Evolutionary conservation across 1,284 basidiomycete genomes (phyloP).

Genomic region (Boletus holoroseus): DNA sequence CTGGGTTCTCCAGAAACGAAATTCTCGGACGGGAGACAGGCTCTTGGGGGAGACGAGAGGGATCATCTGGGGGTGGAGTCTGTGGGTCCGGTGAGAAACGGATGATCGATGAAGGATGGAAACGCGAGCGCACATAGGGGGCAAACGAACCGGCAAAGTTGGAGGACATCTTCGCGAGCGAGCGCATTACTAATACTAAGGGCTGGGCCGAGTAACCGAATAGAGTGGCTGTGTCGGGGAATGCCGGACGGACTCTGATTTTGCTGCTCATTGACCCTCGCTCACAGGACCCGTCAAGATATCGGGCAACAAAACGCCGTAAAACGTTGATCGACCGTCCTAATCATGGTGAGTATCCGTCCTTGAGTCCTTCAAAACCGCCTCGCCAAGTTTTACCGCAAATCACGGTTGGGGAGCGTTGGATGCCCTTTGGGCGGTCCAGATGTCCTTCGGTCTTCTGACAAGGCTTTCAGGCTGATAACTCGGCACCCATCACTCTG

Average conservation of each 20-base stretch:
- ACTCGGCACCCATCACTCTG: constrained; percentile 88
- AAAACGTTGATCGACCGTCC: constrained; percentile 14
- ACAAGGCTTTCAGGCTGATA: constrained; percentile 58
- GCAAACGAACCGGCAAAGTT: constrained; percentile 15
- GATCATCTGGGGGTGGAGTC: constrained; percentile 59
- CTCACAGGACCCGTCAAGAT: constrained; percentile 20
- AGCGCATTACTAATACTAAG: not conserved
- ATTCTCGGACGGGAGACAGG: constrained; percentile 36
- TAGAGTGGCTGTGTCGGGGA: constrained; percentile 27
- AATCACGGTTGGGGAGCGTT: constrained; percentile 10
- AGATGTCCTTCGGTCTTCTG: constrained; percentile 22
- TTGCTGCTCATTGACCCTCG: constrained; percentile 1
- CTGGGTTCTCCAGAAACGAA: constrained; percentile 52
- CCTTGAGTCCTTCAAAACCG: not conserved
- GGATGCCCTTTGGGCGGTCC: constrained; percentile 20
- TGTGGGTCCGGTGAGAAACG: constrained; percentile 24
- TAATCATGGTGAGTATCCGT: constrained; percentile 28
- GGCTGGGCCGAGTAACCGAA: not conserved
- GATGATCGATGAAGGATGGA: constrained; percentile 35
- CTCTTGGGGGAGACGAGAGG: constrained; percentile 22
- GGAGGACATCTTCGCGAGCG: constrained; percentile 5
- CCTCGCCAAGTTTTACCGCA: constrained; percentile 1
- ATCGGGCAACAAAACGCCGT: constrained; percentile 22
- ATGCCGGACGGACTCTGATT: constrained; percentile 28
- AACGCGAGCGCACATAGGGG: constrained; percentile 28